Evolutionary conservation across 495 filamentous ascomycete genomes (phyloP).

Genomic region (Penicillium dipodomyicola): DNA sequence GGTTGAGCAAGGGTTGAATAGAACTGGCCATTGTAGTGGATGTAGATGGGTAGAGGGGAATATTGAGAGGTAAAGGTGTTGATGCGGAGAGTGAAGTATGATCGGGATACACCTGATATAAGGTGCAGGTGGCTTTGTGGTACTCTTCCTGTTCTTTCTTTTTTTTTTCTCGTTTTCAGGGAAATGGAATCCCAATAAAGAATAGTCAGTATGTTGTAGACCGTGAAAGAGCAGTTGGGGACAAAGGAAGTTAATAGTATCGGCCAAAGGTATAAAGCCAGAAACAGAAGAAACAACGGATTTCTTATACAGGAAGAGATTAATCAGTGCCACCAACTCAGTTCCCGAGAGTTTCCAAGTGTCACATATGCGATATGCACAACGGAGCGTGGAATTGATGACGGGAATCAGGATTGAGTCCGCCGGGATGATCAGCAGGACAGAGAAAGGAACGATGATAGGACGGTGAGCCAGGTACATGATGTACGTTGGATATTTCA

Average conservation of each 20-base stretch:
- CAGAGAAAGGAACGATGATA: constrained; percentile 4
- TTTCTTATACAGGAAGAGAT: constrained; percentile 21
- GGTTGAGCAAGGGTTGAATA: constrained; percentile 19
- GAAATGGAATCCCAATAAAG: not conserved
- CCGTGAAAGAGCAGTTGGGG: constrained; percentile 10
- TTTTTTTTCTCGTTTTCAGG: not conserved
- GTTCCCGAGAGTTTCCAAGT: constrained; percentile 12
- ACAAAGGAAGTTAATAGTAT: constrained; percentile 16
- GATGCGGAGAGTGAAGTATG: not conserved
- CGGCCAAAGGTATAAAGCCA: constrained; percentile 23
- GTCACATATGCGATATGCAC: constrained; percentile 19
- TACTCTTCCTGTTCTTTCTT: not conserved
- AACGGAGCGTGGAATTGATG: not conserved
- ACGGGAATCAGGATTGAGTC: constrained; percentile 12
- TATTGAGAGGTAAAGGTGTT: constrained; percentile 1
- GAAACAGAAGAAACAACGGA: constrained; percentile 14
- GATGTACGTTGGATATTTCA: not conserved
- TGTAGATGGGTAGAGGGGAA: not conserved
- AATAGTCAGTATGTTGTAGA: constrained; percentile 8
- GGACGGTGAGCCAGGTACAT: not conserved
- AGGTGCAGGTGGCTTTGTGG: constrained; percentile 1
- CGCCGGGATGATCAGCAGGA: constrained; percentile 12
- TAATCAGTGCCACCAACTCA: not conserved
- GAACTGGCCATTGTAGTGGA: constrained; percentile 23
- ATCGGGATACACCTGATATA: not conserved